These are phyloP conservation scores for Trichoderma sp. DNA, from an alignment of 2,329 filamentous ascomycete genomes.

Conservation along the genomic window DNA sequence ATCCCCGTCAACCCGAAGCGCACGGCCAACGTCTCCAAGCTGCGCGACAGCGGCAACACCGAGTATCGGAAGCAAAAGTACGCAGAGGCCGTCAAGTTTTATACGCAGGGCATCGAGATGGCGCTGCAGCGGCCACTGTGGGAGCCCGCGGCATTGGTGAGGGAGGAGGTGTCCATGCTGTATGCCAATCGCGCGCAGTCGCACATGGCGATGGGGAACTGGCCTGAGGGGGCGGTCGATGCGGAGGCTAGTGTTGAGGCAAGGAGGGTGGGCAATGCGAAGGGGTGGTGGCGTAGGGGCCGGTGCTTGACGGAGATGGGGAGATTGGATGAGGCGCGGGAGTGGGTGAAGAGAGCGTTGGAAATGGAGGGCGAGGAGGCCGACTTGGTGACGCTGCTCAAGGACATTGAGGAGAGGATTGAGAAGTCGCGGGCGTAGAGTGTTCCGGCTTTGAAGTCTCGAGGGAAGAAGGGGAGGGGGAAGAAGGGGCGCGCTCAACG, in stretches of 20 bases:
- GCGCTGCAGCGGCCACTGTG: conserved; percentile 76
- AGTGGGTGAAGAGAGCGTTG: conserved; percentile 72
- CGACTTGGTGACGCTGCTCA: conserved; percentile 61
- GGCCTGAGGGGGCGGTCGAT: conserved; percentile 84
- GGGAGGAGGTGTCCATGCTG: conserved; percentile 78
- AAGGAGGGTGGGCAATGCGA: conserved; percentile 81
- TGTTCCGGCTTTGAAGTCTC: not conserved
- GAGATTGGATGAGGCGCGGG: conserved; percentile 73
- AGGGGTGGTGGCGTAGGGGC: conserved; percentile 90
- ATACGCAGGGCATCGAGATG: conserved; percentile 88
- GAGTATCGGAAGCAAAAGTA: conserved; percentile 76
- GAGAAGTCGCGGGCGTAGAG: conserved; percentile 36
- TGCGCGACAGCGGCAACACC: conserved; percentile 82
- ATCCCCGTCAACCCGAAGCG: conserved; percentile 92
- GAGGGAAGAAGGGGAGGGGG: not conserved
- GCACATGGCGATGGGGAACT: conserved; percentile 76
- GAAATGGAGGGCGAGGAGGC: conserved; percentile 76
- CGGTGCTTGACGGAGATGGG: conserved; percentile 90
- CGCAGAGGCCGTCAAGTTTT: conserved; percentile 74
- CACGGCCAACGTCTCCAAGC: conserved; percentile 80
- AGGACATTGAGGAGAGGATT: conserved; percentile 55
- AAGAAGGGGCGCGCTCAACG: not conserved
- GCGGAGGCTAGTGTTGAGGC: conserved; percentile 86
- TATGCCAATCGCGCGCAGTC: conserved; percentile 89
- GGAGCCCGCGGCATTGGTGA: conserved; percentile 80